Conservation (phyloP, 352 stramenopile genomes). For the Phytophthora chlamydospora region DNA sequence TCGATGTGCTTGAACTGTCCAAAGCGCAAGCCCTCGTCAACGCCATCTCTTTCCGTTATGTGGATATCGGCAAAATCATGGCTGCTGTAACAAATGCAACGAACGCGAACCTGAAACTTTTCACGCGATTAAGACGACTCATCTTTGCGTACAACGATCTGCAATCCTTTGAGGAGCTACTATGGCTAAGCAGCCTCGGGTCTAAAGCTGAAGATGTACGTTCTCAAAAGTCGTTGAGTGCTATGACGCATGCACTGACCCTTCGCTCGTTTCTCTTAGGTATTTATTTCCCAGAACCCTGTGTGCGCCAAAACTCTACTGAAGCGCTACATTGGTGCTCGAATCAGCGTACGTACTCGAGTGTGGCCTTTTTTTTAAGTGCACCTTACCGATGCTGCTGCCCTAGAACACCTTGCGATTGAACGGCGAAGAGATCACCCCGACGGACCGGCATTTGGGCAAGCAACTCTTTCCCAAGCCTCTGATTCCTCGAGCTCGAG, state of each 20-base stretch:
- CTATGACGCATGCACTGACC: not conserved
- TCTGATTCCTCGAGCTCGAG: slow-evolving; percentile 4
- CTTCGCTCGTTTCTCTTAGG: slow-evolving; percentile 24
- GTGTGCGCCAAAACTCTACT: slow-evolving; percentile 65
- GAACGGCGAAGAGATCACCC: slow-evolving; percentile 69
- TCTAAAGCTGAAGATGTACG: slow-evolving; percentile 71
- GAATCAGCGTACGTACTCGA: slow-evolving; percentile 48
- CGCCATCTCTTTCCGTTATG: slow-evolving; percentile 70
- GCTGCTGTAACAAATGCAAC: slow-evolving; percentile 35
- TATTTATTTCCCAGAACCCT: slow-evolving; percentile 69
- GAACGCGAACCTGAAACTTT: slow-evolving; percentile 63
- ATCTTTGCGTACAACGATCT: slow-evolving; percentile 78
- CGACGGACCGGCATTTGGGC: slow-evolving; percentile 48
- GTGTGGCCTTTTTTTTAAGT: not conserved
- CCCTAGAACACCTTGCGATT: slow-evolving; percentile 60
- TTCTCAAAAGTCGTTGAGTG: not conserved
- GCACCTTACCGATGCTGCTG: not conserved
- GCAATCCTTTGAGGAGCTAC: slow-evolving; percentile 62
- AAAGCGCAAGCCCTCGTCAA: slow-evolving; percentile 63
- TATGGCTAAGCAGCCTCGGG: slow-evolving; percentile 59
- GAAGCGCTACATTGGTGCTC: slow-evolving; percentile 53
- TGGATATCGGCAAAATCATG: slow-evolving; percentile 53
- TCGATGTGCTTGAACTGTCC: slow-evolving; percentile 63
- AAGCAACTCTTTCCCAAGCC: slow-evolving; percentile 65
- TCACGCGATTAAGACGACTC: slow-evolving; percentile 55